Evolutionary conservation across 257 asterid species (phyloP), one percentile per base, ranked within the genome.

Genomic region (Solanum virginianum): DNA sequence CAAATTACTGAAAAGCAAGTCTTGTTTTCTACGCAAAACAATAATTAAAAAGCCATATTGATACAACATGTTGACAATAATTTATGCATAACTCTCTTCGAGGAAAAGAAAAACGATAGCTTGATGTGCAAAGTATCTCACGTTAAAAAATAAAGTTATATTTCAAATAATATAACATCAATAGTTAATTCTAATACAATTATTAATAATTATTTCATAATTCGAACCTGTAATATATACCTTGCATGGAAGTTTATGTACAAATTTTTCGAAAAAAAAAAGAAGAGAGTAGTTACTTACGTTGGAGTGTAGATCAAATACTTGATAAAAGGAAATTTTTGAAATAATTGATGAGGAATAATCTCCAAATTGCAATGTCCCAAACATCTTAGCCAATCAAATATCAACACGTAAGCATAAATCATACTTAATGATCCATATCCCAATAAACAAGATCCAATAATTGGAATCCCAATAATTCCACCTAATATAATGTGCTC

Each of bases 331-430:
- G 97, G 98, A 72, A 91, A 68, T 8, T 69, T 57, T 18, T 96
- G 92, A 87, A 94, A 96, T 12, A 95, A 79, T 75, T 84, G 93
- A 90, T 96, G 94, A 0, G 98, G 97, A 77, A 96, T 80, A 45
- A 96, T 92, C 77, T 96, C 99, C 17, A 91, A 89, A 71, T 96
- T 95, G 87, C 93, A 92, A 91, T 96, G 97, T 9, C 99, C 99
- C 56, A 96, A 91, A 85, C 97, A 93, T 85, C 97, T 94, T 70
- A 96, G 80, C 0, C 82, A 84, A 88, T 95, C 98, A 83, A 96
- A 96, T 14, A 85, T 80, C 94, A 96, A 71, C 5, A 94, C 89
- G 56, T 96, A 91, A 49, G 84, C 90, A 36, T 95, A 95, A 66
- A 95, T 89, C 94, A 93, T 89, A 86, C 87, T 75, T 81, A 91